Conservation (phyloP, 2,329 filamentous ascomycete species). For the Hymenoscyphus salicellus region DNA sequence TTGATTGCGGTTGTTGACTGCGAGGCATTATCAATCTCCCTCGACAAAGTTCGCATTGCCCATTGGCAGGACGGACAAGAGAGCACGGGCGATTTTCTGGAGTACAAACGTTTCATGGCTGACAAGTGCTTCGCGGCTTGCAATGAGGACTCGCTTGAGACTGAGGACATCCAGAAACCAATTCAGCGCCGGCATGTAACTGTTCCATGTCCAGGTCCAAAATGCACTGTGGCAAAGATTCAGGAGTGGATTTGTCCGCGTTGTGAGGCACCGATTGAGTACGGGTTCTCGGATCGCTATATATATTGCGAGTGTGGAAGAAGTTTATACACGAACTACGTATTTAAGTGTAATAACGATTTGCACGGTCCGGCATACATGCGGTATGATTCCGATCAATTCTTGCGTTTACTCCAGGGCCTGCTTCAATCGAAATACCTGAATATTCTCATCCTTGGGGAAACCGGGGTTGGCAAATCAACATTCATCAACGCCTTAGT, state of each 20-base stretch:
- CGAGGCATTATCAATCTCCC: slow-evolving; percentile 19
- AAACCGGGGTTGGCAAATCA: slow-evolving; percentile 49
- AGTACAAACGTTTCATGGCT: slow-evolving; percentile 22
- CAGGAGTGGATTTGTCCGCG: slow-evolving; percentile 30
- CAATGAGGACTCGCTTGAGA: slow-evolving; percentile 18
- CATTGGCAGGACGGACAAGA: slow-evolving; percentile 21
- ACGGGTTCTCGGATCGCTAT: slow-evolving; percentile 32
- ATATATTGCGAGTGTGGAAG: slow-evolving; percentile 42
- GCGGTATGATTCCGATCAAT: slow-evolving; percentile 18
- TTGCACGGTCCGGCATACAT: slow-evolving; percentile 30
- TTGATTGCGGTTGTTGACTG: slow-evolving; percentile 26
- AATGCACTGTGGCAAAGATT: slow-evolving; percentile 24
- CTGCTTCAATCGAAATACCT: slow-evolving; percentile 34
- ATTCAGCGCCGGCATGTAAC: slow-evolving; percentile 34
- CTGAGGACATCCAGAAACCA: slow-evolving; percentile 26
- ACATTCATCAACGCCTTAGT: slow-evolving; percentile 49
- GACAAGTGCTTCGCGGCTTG: slow-evolving; percentile 28
- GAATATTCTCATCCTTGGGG: slow-evolving; percentile 47
- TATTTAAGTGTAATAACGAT: slow-evolving; percentile 36
- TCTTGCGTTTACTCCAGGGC: slow-evolving; percentile 25
- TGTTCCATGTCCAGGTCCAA: slow-evolving; percentile 35
- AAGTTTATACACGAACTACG: slow-evolving; percentile 27
- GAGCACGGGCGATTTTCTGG: slow-evolving; percentile 23
- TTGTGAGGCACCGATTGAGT: slow-evolving; percentile 33
- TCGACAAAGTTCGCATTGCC: slow-evolving; percentile 24